Base-by-base conservation (phyloP, 306 rosid species). In the Sicyos edulis region DNA sequence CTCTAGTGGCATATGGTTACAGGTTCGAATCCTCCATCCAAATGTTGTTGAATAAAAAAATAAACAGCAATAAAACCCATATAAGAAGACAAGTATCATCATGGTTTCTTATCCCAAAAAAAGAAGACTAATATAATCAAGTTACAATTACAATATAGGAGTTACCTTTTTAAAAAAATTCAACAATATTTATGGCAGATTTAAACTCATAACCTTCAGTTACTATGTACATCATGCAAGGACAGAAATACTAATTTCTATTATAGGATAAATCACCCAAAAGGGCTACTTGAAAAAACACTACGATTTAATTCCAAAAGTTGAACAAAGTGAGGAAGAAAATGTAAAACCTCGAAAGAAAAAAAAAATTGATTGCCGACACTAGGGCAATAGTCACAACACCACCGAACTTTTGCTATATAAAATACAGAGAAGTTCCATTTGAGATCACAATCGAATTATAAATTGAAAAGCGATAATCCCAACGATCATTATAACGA, bases 401-500 rank as follows among this genome's bases (percentile, higher is more conserved):
- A 12, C 6, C 20, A 42, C 32, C 19, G 2, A 42, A 10, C 11
- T 17, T 59, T 47, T 42, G 71, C 24, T n/a, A 64, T 0, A 17
- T 42, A 64, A 40, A 42, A 17, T 10, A 47, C n/a, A 64, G 53
- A 64, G 29, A 16, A 65, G 26, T 44, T 65, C 17, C 17, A 32
- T 44, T 32, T 44, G 54, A 66, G 32, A 66, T 66, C 72, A 21
- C 6, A 47, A 12, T 32, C 20, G 7, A 66, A 45, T 19, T 44
- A 20, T 45, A 11, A 45, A 47, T 44, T 66, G 71, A 19, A 19
- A 45, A 66, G 54, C 9, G 29, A 64, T 42, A 2, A 45, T n/a
- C 53, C 71, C 52, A 19, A n/a, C 70, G 22, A 63, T 37, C 51
- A 63, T 34, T 50, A 32, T 14, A 62, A 62, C 50, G 13, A 32